phyloP scores from a whole-genome alignment of 441 rosid species.

The Erodium trifolium region DNA sequence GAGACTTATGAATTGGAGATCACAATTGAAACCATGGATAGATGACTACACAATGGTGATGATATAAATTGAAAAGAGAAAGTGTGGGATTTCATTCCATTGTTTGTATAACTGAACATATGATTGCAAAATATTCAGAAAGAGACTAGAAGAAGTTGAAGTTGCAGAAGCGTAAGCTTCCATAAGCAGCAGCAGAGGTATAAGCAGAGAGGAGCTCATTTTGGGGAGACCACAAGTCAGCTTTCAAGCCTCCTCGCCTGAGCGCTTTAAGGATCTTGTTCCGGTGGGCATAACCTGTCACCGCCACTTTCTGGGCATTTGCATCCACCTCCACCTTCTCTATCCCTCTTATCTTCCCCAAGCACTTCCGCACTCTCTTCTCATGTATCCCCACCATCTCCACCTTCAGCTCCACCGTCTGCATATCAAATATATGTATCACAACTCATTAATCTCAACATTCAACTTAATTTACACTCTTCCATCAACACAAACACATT shows the following conservation, averaged over 20 bases:
- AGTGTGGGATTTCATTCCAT: not conserved
- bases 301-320: conserved; percentile 35
- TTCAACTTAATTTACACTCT: too few relatives aligned
- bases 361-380: conserved; percentile 39
- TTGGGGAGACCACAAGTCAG: conserved; percentile 43
- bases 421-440: conserved; percentile 18
- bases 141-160: conserved; percentile 26
- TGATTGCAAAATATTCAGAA: not conserved
- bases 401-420: conserved; percentile 42
- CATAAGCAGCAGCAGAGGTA: conserved; percentile 25
- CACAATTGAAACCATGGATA: too few relatives aligned
- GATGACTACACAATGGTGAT: too few relatives aligned
- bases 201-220: conserved; percentile 40
- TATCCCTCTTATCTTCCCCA: conserved; percentile 40
- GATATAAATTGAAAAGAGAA: too few relatives aligned
- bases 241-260: conserved; percentile 40
- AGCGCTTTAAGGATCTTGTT: conserved; percentile 41
- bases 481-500: too few relatives aligned
- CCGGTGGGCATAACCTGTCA: conserved; percentile 35
- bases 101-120: not conserved
- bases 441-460: too few relatives aligned
- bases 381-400: conserved; percentile 49
- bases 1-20: too few relatives aligned
- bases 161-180: conserved; percentile 30
- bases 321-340: conserved; percentile 51